A percentile compares a stretch with the other conserved stretches of the same genome.
These are phyloP conservation scores for Scleroderma citrinum DNA, from an alignment of 768 basidiomycete genomes.

Conservation along the genomic window DNA sequence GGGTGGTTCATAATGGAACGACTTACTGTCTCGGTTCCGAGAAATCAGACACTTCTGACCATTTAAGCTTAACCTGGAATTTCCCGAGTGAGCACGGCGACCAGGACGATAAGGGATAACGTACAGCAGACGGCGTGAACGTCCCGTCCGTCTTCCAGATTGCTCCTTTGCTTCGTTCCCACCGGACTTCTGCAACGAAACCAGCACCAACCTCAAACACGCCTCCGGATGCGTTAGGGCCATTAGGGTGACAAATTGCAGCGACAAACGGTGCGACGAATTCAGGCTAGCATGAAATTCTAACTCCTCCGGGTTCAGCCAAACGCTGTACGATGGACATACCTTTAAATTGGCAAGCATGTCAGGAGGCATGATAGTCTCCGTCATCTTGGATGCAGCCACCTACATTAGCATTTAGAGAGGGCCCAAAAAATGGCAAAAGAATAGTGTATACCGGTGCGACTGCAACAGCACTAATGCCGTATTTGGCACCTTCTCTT, in stretches of 20 bases:
- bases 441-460: constrained; percentile 61
- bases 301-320: not conserved
- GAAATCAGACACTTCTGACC: constrained; percentile 80
- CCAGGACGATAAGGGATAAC: constrained; percentile 10
- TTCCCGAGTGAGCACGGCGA: not conserved
- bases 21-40: constrained; percentile 60
- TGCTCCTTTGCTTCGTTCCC: constrained; percentile 84
- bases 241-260: constrained; percentile 82
- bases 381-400: constrained; percentile 96
- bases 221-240: constrained; percentile 69
- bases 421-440: not conserved
- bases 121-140: constrained; percentile 92
- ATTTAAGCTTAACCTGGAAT: constrained; percentile 71
- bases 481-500: constrained; percentile 86
- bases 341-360: constrained; percentile 85
- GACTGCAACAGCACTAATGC: constrained; percentile 80
- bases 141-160: constrained; percentile 85
- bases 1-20: not conserved
- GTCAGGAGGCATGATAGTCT: constrained; percentile 90
- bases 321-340: constrained; percentile 2
- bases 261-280: constrained; percentile 90
- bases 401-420: constrained; percentile 40
- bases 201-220: constrained; percentile 94
- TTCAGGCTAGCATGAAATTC: constrained; percentile 48
- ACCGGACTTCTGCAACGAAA: constrained; percentile 85